Evolutionary conservation across 2,329 filamentous ascomycete species (phyloP).

Genomic region (Onygena corvina): DNA sequence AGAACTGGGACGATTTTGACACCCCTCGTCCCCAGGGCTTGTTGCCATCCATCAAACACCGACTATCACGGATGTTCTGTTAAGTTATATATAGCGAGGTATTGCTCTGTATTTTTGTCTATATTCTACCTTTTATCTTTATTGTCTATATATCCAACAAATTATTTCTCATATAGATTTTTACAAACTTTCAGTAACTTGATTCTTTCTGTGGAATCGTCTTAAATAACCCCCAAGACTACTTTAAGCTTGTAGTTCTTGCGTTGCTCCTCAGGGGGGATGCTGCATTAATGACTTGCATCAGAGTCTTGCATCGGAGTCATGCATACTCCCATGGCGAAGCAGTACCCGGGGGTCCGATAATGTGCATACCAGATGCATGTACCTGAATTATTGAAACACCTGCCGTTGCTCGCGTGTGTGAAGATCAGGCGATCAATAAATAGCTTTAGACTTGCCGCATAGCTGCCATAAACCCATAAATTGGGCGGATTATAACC

Average conservation of each 20-base stretch:
- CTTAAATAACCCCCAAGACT: no score
- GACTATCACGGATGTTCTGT: constrained; percentile 4
- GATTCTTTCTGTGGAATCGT: no score
- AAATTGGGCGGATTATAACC: background rate
- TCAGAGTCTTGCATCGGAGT: no score
- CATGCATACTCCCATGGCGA: background rate
- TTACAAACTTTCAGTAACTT: background rate
- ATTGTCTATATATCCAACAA: constrained; percentile 2
- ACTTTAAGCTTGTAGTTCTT: no score
- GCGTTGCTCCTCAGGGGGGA: background rate
- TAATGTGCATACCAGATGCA: background rate
- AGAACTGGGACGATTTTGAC: constrained; percentile 8
- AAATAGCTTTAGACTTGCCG: no score
- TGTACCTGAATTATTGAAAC: background rate
- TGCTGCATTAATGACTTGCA: background rate
- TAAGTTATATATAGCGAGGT: background rate
- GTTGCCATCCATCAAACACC: background rate
- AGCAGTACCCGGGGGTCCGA: background rate
- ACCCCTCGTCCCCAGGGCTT: constrained; percentile 1
- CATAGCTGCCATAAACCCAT: no score
- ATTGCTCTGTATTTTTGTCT: background rate
- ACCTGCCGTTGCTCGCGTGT: background rate
- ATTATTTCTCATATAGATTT: background rate
- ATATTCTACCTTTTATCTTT: background rate
- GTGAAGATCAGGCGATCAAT: background rate